Evolutionary conservation across 163 green algal genomes (phyloP), one percentile per base, ranked within the genome.

Genomic region (Chlorella variabilis): DNA sequence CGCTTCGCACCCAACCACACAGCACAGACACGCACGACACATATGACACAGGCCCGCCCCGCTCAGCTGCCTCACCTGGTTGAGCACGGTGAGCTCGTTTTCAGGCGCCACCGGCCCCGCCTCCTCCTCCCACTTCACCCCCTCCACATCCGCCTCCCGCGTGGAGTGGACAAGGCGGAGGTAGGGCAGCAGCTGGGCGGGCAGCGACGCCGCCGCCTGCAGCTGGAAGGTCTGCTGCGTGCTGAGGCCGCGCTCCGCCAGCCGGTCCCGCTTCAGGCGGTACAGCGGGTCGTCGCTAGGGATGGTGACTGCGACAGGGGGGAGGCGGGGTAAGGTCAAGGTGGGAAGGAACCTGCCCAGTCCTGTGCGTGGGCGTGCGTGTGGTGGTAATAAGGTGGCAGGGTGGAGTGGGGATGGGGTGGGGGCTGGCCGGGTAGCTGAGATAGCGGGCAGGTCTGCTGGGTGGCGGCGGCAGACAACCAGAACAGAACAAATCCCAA

Each of bases 251-350:
- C 70, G 36, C 45, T 81, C 84, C 58, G 84, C 80, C 63, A 95
- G 86, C 41, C 62, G 29, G 15, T 71, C 77, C 0, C 91, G 84
- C 89, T 96, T 96, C 31, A 81, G 7, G 61, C 90, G 82, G 86
- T 91, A 96, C 48, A 96, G 86, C 27, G 92, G 91, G 78, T 96
- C 93, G 7, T 58, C 80, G 51, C 71, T 88, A 25, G 90, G 86
- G 61, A 98, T 88, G 23, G 87, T 95, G 25, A 92, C 78, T 63
- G 77, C 62, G 45, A 15, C 11, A 54, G 29, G 48, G 23, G 75
- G 59, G 42, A 11, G 48, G 23, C 6, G 21, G 29, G 45, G n/a
- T n/a, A n/a, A n/a, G n/a, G n/a, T n/a, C n/a, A n/a, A 25, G n/a
- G n/a, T n/a, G n/a, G n/a, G n/a, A n/a, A n/a, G n/a, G n/a, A n/a